A percentile compares a stretch with the other conserved stretches of the same genome.
phyloP scores from a whole-genome alignment of 306 rosid genomes.

The Morella rubra region DNA sequence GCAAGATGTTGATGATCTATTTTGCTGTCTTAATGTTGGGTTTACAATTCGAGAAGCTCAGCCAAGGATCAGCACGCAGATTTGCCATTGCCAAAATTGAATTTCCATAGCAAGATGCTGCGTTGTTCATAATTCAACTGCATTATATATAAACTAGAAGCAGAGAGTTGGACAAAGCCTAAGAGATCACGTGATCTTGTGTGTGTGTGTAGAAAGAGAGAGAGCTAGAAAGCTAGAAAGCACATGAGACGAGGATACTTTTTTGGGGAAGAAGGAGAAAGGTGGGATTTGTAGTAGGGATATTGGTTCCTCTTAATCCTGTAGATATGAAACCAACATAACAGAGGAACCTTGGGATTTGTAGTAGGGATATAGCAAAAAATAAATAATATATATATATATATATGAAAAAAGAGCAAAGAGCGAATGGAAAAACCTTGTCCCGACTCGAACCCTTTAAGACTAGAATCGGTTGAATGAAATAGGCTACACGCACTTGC shows the following conservation, averaged over 20 bases:
- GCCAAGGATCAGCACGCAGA: neutral
- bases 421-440: neutral
- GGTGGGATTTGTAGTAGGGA: conserved; percentile 37
- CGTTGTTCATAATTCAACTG: neutral
- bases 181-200: too few relatives aligned
- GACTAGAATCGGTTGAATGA: neutral
- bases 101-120: neutral
- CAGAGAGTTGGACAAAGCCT: too few relatives aligned
- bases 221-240: too few relatives aligned
- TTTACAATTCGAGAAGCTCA: neutral
- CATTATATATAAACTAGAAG: too few relatives aligned
- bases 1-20: neutral
- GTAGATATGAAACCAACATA: neutral
- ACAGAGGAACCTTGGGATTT: neutral
- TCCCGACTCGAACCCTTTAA: neutral
- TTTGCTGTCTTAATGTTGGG: neutral
- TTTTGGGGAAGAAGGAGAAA: conserved; percentile 64
- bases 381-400: too few relatives aligned
- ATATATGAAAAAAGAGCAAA: too few relatives aligned
- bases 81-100: neutral
- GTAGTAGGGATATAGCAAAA: too few relatives aligned
- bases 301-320: neutral
- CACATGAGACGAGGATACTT: too few relatives aligned
- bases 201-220: too few relatives aligned
- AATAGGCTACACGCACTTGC: neutral